These are phyloP conservation scores for Diophrys appendiculata DNA, from an alignment of 73 alveolate genomes.

Conservation along the genomic window DNA sequence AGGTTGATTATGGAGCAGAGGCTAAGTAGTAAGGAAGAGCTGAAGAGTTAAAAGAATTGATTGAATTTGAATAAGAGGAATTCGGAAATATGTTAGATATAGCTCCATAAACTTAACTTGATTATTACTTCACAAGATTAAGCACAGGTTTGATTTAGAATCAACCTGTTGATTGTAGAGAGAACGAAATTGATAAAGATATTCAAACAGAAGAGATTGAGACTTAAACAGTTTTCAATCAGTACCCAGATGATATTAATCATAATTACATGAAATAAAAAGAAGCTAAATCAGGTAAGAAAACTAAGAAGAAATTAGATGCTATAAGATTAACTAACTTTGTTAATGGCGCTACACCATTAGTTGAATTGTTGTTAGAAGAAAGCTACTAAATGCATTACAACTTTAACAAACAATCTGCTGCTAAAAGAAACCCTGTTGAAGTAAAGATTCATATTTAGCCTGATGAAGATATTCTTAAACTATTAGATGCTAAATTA, in stretches of 20 bases:
- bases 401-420: conserved; percentile 2
- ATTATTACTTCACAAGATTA: conserved; percentile 34
- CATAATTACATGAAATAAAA: conserved; percentile 23
- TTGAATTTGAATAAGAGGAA: conserved; percentile 43
- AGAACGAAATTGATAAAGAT: conserved; percentile 33
- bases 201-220: conserved; percentile 51
- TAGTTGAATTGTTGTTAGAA: conserved; percentile 33
- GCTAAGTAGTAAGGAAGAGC: conserved; percentile 39
- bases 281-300: conserved; percentile 6
- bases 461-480: not conserved
- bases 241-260: conserved; percentile 50
- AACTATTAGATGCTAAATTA: conserved; percentile 14
- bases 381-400: conserved; percentile 30
- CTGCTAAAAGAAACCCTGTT: conserved; percentile 47
- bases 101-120: conserved; percentile 41
- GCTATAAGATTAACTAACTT: conserved; percentile 29
- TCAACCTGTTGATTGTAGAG: conserved; percentile 14
- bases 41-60: conserved; percentile 34
- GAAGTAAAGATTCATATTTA: conserved; percentile 13
- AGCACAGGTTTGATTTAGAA: conserved; percentile 39
- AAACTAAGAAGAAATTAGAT: conserved; percentile 37
- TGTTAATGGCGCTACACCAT: conserved; percentile 43
- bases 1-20: conserved; percentile 44
- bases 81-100: conserved; percentile 51
- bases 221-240: conserved; percentile 28